Conservation (phyloP, 129 eudicot species). For the Lactuca saligna region DNA sequence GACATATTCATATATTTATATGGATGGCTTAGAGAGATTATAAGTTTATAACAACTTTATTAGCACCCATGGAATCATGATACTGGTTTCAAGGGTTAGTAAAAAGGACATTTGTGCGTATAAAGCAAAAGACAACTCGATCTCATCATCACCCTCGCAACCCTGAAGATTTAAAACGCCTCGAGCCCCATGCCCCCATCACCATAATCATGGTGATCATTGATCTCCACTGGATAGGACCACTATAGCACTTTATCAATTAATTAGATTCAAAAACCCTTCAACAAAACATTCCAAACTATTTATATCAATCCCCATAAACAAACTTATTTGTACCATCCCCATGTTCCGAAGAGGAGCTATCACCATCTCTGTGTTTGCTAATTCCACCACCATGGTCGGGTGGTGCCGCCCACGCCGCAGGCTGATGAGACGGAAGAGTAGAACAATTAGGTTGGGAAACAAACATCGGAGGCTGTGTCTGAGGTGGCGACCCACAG, state of each 20-base stretch:
- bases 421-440: slow-evolving; percentile 38
- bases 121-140: slow-evolving; percentile 24
- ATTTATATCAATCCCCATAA: slow-evolving; percentile 14
- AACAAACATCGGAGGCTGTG: slow-evolving; percentile 40
- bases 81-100: slow-evolving; percentile 2
- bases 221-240: slow-evolving; percentile 26
- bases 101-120: slow-evolving; percentile 15
- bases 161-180: slow-evolving; percentile 24
- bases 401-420: slow-evolving; percentile 64
- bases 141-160: slow-evolving; percentile 52
- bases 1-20: too few species aligned
- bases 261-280: too few species aligned
- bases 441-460: slow-evolving; percentile 45
- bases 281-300: background rate
- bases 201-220: slow-evolving; percentile 39
- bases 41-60: too few species aligned
- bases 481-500: slow-evolving; percentile 45
- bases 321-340: background rate
- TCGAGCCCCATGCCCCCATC: slow-evolving; percentile 22
- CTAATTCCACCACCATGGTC: slow-evolving; percentile 49
- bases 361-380: slow-evolving; percentile 42
- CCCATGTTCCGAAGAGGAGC: slow-evolving; percentile 45
- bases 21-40: too few species aligned
- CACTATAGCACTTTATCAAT: slow-evolving; percentile 21
- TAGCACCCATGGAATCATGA: slow-evolving; percentile 5